Evolutionary conservation across 2,329 filamentous ascomycete species (phyloP), one percentile per base, ranked within the genome.

Genomic region (Neonectria sp.): DNA sequence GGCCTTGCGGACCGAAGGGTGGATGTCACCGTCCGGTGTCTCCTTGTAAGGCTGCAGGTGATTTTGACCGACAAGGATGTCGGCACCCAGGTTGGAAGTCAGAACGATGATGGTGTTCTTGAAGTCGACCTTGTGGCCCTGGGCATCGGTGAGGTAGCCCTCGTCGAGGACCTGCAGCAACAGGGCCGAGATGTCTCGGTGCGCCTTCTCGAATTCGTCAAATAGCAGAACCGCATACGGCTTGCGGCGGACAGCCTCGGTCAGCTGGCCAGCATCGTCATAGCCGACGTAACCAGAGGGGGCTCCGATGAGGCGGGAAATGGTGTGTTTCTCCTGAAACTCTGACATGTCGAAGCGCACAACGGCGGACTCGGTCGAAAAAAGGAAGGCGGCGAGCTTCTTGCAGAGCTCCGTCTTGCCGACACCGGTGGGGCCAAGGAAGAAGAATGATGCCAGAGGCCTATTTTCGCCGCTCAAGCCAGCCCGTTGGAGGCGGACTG

Each of bases 361-460:
- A 29, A 99, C 94, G 3, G 96, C 95, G 31, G 91, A 90, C 75
- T 97, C 94, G 2, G 94, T 97, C 1, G 93, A 96, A 82, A 98
- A 99, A 43, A 99, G 86, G 83, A 98, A 98, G 65, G 88, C 89
- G 2, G 96, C 96, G 74, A 99, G 91, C 79, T 97, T 95, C 86
- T 98, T 98, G 86, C 95, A 97, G 1, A 98, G 89, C 78, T 98
- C 95, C 3, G 96, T 99, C 85, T 98, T 99, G 64, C 96, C 96
- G 21, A 98, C 95, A 77, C 96, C 96, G 0, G 96, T 98, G 6
- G 96, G 96, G 0, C 96, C 96, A 4, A 98, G 88, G 88, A 98
- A 98, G 92, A 98, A 98, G 84, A 98, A 98, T 0, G 93, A 97
- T 0, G 95, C 96, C 6, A 97, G 86, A 0, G 96, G 96, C 1